phyloP scores from a whole-genome alignment of 495 filamentous ascomycete genomes.

The Tuber brumale region DNA sequence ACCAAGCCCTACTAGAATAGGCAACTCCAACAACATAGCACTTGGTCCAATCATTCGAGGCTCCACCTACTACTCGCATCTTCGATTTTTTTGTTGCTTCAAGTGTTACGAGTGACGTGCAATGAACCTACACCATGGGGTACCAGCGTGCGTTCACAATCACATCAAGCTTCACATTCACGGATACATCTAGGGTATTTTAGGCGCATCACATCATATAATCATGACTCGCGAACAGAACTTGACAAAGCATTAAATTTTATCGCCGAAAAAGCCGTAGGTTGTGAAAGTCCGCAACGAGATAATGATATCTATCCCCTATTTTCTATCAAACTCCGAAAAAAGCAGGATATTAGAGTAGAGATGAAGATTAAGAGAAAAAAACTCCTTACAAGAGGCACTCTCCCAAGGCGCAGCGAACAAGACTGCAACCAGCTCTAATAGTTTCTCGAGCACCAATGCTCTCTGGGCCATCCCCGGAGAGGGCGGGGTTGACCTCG shows the following conservation, averaged over 20 bases:
- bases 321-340: slow-evolving; percentile 3
- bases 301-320: not conserved
- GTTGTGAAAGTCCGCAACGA: not conserved
- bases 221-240: not conserved
- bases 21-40: not conserved
- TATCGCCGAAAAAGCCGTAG: not conserved
- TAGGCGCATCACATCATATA: not conserved
- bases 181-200: not conserved
- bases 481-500: slow-evolving; percentile 88
- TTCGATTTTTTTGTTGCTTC: not conserved
- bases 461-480: slow-evolving; percentile 45
- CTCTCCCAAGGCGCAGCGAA: slow-evolving; percentile 87
- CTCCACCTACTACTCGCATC: not conserved
- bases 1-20: not conserved
- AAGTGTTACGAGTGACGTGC: not conserved
- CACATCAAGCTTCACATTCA: not conserved
- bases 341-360: not conserved
- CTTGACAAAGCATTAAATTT: not conserved
- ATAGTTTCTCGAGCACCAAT: slow-evolving; percentile 80
- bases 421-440: slow-evolving; percentile 78
- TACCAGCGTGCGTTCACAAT: not conserved
- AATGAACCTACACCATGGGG: not conserved
- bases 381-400: slow-evolving; percentile 58
- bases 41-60: not conserved
- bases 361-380: not conserved